Conservation (phyloP, 495 filamentous ascomycete species). For the Talaromyces adpressus region DNA sequence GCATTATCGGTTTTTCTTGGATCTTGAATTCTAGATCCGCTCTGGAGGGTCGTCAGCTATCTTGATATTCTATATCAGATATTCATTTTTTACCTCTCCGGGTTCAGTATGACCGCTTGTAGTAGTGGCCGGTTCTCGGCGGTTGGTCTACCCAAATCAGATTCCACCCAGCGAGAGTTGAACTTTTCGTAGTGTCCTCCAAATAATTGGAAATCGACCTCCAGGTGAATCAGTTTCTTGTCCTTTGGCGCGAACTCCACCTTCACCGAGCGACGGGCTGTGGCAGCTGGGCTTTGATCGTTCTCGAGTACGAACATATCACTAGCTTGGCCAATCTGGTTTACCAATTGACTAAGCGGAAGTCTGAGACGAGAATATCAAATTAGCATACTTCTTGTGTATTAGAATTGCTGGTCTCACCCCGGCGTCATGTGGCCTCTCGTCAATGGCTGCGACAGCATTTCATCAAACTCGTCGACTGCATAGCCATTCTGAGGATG, state of each 20-base stretch:
- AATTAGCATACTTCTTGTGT: neutral
- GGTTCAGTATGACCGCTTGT: conserved; percentile 29
- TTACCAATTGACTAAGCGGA: conserved; percentile 18
- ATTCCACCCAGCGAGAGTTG: conserved; percentile 27
- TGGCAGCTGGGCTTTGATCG: neutral
- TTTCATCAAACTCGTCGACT: conserved; percentile 42
- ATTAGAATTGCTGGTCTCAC: conserved; percentile 17
- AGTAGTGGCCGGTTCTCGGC: conserved; percentile 18
- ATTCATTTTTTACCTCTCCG: conserved; percentile 21
- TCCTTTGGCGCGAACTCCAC: conserved; percentile 33
- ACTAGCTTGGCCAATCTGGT: conserved; percentile 19
- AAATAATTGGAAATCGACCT: conserved; percentile 25
- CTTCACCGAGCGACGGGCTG: conserved; percentile 27
- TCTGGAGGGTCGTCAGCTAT: conserved; percentile 14
- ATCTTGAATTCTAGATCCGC: conserved; percentile 35
- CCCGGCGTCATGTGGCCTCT: conserved; percentile 31
- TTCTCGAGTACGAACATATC: conserved; percentile 35
- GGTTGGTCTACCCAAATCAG: conserved; percentile 11
- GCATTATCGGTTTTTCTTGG: conserved; percentile 24
- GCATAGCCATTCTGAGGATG: conserved; percentile 26
- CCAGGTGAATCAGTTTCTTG: conserved; percentile 25
- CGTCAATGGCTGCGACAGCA: conserved; percentile 33
- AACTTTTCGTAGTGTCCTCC: conserved; percentile 23
- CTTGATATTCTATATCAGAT: neutral
- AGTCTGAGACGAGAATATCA: neutral